phyloP scores from a whole-genome alignment of 1,284 basidiomycete species.

The Apiotrichum sp. region DNA sequence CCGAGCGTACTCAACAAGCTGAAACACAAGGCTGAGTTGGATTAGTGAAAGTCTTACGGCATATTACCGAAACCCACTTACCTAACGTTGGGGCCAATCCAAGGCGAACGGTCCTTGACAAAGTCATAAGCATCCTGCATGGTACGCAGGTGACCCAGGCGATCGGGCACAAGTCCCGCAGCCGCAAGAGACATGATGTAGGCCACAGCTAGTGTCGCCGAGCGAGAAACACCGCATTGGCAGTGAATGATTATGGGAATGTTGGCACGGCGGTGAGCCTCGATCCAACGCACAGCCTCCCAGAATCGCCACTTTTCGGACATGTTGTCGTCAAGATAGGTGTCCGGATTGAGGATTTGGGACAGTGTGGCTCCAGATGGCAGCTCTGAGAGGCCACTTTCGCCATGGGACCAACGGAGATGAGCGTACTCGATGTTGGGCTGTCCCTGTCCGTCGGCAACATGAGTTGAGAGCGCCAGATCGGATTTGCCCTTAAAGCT shows the following conservation, averaged over 20 bases:
- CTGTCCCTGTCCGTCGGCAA: constrained; percentile 48
- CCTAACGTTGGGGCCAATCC: constrained; percentile 94
- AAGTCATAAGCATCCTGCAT: constrained; percentile 92
- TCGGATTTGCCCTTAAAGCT: constrained; percentile 12
- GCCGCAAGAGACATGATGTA: constrained; percentile 91
- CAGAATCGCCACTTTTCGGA: constrained; percentile 57
- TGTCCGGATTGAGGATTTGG: constrained; percentile 15
- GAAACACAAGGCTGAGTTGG: constrained; percentile 78
- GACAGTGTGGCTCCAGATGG: constrained; percentile 18
- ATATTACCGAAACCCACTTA: constrained; percentile 50
- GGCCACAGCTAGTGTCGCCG: constrained; percentile 86
- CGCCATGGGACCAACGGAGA: constrained; percentile 89
- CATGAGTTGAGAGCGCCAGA: constrained; percentile 20
- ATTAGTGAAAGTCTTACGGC: neutral
- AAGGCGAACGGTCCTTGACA: constrained; percentile 80
- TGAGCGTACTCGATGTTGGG: constrained; percentile 85
- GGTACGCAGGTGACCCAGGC: constrained; percentile 62
- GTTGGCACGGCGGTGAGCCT: constrained; percentile 63
- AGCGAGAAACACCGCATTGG: constrained; percentile 93
- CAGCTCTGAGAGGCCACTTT: constrained; percentile 70
- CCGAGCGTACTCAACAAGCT: constrained; percentile 88
- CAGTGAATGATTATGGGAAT: constrained; percentile 85
- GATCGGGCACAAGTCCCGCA: constrained; percentile 59
- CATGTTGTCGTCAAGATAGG: neutral
- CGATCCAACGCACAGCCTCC: constrained; percentile 71